Conservation (phyloP, 2,329 filamentous ascomycete species). For the Dryadomyces quercus-mongolicae region DNA sequence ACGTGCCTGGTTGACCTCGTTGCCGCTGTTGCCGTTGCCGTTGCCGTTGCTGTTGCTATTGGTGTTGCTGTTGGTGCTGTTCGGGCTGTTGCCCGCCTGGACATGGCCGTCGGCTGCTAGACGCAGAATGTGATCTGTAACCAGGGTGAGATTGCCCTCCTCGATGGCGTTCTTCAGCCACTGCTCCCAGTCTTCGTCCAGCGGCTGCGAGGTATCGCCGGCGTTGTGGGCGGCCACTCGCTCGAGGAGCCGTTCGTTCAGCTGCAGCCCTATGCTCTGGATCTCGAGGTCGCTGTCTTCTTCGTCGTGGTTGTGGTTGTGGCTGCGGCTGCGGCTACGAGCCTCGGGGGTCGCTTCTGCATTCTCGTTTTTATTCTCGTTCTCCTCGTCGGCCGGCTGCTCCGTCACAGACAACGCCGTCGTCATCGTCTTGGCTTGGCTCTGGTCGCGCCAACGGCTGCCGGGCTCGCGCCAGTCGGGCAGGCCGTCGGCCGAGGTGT, state of each 20-base stretch:
- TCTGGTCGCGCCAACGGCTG: constrained; percentile 16
- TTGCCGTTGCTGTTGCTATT: no score
- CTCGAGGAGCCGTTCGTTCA: constrained; percentile 54
- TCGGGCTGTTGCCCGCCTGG: not conserved
- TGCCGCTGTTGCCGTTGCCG: not conserved
- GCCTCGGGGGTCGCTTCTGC: not conserved
- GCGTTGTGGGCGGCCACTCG: constrained; percentile 51
- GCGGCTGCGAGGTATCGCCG: constrained; percentile 42
- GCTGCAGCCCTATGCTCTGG: constrained; percentile 44
- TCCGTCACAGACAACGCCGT: not conserved
- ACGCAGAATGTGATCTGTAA: constrained; percentile 29
- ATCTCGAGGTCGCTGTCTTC: constrained; percentile 35
- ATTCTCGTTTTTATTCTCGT: constrained; percentile 15
- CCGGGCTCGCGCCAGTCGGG: constrained; percentile 44
- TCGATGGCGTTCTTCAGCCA: constrained; percentile 62
- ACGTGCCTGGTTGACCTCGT: not conserved
- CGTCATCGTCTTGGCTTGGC: not conserved
- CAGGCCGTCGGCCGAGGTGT: constrained; percentile 61
- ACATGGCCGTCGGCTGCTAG: constrained; percentile 16
- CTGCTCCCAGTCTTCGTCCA: constrained; percentile 64
- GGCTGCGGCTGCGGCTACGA: not conserved
- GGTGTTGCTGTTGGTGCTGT: not conserved
- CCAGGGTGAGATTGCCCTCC: constrained; percentile 40
- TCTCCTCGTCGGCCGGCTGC: constrained; percentile 2
- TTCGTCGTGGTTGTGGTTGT: constrained; percentile 10